Base-by-base conservation (phyloP, 352 stramenopile genomes). In the Plasmopara muralis region DNA sequence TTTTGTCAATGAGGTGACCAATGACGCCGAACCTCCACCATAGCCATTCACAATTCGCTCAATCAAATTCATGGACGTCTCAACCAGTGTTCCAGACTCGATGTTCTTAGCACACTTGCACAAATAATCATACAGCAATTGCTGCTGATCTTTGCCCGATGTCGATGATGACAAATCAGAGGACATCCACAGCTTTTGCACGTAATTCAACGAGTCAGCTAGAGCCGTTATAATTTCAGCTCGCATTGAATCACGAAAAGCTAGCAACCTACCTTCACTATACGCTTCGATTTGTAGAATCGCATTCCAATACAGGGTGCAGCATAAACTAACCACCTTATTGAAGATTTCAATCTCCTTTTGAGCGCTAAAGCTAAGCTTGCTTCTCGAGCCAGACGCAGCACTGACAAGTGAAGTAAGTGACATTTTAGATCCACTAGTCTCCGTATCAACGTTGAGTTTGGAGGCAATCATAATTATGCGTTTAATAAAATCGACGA, bases 1-100 rank as follows among this genome's bases (percentile, higher is more conserved):
- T 49, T 64, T 83, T 30, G 66, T 67, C 18, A 67, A 53, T 4
- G 67, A 83, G 38, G 56, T 63, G 39, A 59, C 47, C 53, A 68
- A 72, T 25, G 57, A 66, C 16, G 57, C 20, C 20, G 20, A 66
- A 2, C 55, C 41, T n/a, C 60, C 70, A 12, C 50, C 70, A 25
- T 66, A 68, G 6, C 74, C 79, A 48, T 87, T 72, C 7, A 74
- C 74, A 18, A 94, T 69, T 8, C 71, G 70, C 43, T 89, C 68
- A 31, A 94, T 77, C 34, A 94, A 69, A 49, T 64, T 77, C 74
- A 90, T 85, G 0, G 81, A 86, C n/a, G 74, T 84, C 49, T 89
- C 73, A 25, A 88, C 74, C 34, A 78, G 47, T 7, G 57, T 62
- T 7, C 74, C 64, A 33, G 50, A 55, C 40, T 81, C 71, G 43